Base-by-base conservation (phyloP, 164 flowering plant genomes). In the Pachysandra terminalis region DNA sequence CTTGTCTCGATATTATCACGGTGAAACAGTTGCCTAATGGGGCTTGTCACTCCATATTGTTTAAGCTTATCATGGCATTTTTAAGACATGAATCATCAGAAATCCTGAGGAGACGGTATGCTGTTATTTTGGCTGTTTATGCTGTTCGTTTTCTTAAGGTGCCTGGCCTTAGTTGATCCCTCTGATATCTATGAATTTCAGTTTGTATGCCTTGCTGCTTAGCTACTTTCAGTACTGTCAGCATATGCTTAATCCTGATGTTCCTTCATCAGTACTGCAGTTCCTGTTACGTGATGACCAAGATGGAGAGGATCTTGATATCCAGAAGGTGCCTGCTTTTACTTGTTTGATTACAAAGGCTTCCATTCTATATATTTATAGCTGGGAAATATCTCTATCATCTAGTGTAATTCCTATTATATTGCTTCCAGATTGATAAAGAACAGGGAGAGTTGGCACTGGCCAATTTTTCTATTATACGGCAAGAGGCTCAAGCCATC, bases 191-290 rank as follows among this genome's bases (percentile, higher is more conserved):
- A 37, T 68, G 1, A 26, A n/a, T 62, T 78, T 64, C 90, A 95
- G 98, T 68, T 98, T 90, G 72, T 96, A 96, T 79, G 93, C 98
- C 0, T 77, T 96, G 81, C 88, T 96, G 64, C 87, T 96, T 25
- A 89, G 96, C 79, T 96, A 93, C 74, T 87, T 91, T 67, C 99
- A 93, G 80, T 96, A 92, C 73, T 96, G 99, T 75, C 89, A 74
- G 68, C 91, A 93, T 79, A 79, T 85, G 81, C 85, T 90, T 79
- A 86, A 89, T 83, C 90, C 94, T 63, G 90, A 93, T 80, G 84
- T 96, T 61, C 97, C 98, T n/a, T 75, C 81, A 57, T 54, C 89
- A 21, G 83, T 96, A 56, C 68, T 96, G 74, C 95, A 83, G 64
- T 79, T 73, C 72, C 67, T 95, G 67, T 75, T 91, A 62, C 84